Conservation (phyloP, 2,329 filamentous ascomycete genomes). For the Chaetomium sp. region DNA sequence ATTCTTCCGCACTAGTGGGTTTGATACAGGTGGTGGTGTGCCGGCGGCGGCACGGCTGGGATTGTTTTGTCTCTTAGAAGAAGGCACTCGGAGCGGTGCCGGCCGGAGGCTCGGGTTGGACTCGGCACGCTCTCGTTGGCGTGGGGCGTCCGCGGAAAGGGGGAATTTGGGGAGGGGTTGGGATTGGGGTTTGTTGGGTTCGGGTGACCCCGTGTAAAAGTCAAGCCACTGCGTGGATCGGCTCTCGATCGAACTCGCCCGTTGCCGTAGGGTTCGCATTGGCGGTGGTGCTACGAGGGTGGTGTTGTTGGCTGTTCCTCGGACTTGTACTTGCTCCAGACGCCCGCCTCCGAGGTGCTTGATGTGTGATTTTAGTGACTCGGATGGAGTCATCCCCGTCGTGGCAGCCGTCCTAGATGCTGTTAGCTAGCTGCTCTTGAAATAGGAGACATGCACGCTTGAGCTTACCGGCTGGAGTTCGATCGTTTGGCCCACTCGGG, state of each 20-base stretch:
- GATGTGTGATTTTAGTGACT: conserved; percentile 26
- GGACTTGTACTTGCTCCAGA: conserved; percentile 15
- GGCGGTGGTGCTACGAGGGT: not conserved
- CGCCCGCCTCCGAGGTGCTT: conserved; percentile 32
- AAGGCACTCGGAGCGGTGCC: conserved; percentile 30
- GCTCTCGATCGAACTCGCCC: conserved; percentile 28
- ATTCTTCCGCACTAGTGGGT: conserved; percentile 23
- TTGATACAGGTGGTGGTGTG: not conserved
- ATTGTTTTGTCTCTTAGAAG: conserved; percentile 10
- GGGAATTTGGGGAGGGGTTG: not conserved
- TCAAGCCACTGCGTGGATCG: conserved; percentile 36
- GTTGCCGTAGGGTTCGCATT: conserved; percentile 4
- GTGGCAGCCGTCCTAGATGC: not conserved
- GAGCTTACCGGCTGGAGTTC: conserved; percentile 27
- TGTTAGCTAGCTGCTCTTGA: not conserved
- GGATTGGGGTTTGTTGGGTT: conserved; percentile 5
- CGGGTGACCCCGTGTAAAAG: conserved; percentile 27
- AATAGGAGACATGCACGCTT: not conserved
- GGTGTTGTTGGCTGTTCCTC: conserved; percentile 11
- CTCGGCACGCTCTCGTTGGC: conserved; percentile 10
- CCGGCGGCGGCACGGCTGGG: not conserved
- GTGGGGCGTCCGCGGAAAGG: not conserved
- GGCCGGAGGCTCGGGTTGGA: conserved; percentile 23
- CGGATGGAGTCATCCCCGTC: conserved; percentile 7
- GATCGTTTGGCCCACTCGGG: conserved; percentile 34